Conservation (phyloP, 495 filamentous ascomycete genomes). For the Pyrenopolyporus hunteri region DNA sequence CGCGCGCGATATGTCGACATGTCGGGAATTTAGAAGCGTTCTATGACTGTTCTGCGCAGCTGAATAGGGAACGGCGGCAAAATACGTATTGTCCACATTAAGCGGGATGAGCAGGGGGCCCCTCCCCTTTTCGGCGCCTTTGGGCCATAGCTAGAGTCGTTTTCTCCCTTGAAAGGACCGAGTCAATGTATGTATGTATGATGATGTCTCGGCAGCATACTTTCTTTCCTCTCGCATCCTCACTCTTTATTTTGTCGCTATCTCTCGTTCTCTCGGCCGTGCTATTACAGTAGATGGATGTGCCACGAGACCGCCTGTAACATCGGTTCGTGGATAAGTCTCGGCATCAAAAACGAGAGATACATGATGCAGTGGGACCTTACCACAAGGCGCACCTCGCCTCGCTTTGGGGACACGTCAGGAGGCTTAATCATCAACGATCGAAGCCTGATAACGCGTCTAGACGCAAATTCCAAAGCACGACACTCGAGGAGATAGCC, state of each 20-base stretch:
- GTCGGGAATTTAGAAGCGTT: slow-evolving; percentile 29
- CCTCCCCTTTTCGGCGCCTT: slow-evolving; percentile 35
- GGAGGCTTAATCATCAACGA: slow-evolving; percentile 33
- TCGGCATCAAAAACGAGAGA: slow-evolving; percentile 32
- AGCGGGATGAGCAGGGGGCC: slow-evolving; percentile 34
- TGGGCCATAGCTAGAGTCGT: slow-evolving; percentile 21
- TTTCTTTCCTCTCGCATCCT: slow-evolving; percentile 13
- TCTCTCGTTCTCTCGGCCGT: slow-evolving; percentile 5
- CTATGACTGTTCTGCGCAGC: slow-evolving; percentile 36
- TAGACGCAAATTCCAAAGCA: slow-evolving; percentile 4
- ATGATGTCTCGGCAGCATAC: slow-evolving; percentile 39
- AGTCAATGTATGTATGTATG: slow-evolving; percentile 36
- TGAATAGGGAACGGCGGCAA: slow-evolving; percentile 39
- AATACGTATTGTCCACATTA: slow-evolving; percentile 41
- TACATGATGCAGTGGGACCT: slow-evolving; percentile 41
- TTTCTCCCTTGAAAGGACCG: slow-evolving; percentile 36
- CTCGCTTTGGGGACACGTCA: slow-evolving; percentile 36
- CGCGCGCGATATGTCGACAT: slow-evolving; percentile 34
- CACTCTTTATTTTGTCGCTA: not conserved
- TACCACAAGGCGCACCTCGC: slow-evolving; percentile 33
- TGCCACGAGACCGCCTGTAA: slow-evolving; percentile 37
- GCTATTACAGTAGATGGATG: slow-evolving; percentile 27
- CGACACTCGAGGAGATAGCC: slow-evolving; percentile 4
- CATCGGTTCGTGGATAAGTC: slow-evolving; percentile 35
- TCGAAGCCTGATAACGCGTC: slow-evolving; percentile 9